Base-by-base conservation (phyloP, 495 filamentous ascomycete species). In the Aspergillus egyptiacus region DNA sequence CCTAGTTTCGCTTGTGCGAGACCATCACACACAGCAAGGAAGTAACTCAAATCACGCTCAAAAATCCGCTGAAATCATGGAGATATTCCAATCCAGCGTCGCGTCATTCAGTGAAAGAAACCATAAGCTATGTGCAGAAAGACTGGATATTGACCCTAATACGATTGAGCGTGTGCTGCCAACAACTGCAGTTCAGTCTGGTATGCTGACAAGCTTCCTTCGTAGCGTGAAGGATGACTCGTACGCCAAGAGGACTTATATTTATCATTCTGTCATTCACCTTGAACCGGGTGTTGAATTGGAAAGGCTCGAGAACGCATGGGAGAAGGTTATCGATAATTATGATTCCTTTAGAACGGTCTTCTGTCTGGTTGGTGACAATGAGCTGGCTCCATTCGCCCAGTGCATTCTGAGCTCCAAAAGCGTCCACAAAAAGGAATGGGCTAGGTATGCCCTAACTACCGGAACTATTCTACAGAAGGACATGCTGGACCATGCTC, bases 111-210 rank as follows among this genome's bases (percentile, higher is more conserved):
- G 31, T 10, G 37, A 36, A 5, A 47, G 42, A 19, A 59, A 59
- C 17, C 50, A 2, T 22, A 30, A 8, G 27, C 25, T 28, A 4
- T 69, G 75, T 23, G 75, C 71, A 18, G 62, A 66, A 23, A 64
- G 63, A 14, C 69, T 87, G 0, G 59, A 59, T 2, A 33, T 81
- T 6, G 47, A 54, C 0, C 39, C 53, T 2, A 54, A 68, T 6
- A 64, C 78, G 8, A 75, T 93, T 4, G 76, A 85, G 47, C 73
- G 75, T 38, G 77, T 90, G 32, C 70, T 78, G 0, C 87, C 85
- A 2, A 87, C 85, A 48, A 87, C 87, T 0, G 74, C 85, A 0
- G 66, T 88, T 1, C 87, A 93, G 54, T 76, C 86, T 46, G 86
- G 84, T 2, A 87, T 91, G 70, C 75, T 91, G 39, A 75, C 81